A percentile compares a stretch with the other conserved stretches of the same genome.
These are phyloP conservation scores for Syzygium oleosum DNA, from an alignment of 345 rosid species.

Conservation along the genomic window DNA sequence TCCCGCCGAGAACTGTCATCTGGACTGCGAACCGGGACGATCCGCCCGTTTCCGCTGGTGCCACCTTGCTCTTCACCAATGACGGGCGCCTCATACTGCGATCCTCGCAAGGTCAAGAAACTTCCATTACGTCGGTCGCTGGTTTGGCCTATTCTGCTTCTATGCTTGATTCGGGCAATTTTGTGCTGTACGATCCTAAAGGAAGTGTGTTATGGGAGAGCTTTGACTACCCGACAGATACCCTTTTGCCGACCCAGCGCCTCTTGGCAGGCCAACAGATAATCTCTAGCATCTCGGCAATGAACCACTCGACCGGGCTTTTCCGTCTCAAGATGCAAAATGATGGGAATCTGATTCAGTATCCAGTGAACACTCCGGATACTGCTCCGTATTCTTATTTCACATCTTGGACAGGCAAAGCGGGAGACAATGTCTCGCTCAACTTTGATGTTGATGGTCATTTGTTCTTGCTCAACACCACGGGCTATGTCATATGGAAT, in stretches of 20 bases:
- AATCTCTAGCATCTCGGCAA: constrained; percentile 10
- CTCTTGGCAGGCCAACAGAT: neutral
- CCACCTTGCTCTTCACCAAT: constrained; percentile 4
- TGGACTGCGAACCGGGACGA: constrained; percentile 21
- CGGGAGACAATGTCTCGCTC: neutral
- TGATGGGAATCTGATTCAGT: constrained; percentile 20
- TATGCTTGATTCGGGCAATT: constrained; percentile 18
- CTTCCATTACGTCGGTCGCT: neutral
- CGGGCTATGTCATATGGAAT: neutral
- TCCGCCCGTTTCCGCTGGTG: constrained; percentile 1
- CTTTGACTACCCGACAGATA: constrained; percentile 21
- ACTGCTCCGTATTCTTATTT: constrained; percentile 5
- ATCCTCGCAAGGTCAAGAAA: neutral
- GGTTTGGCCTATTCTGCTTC: neutral
- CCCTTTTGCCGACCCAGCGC: constrained; percentile 16
- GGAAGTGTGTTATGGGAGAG: constrained; percentile 17
- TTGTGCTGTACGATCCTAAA: neutral
- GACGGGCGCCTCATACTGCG: constrained; percentile 6
- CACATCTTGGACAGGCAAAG: neutral
- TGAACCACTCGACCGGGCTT: constrained; percentile 7
- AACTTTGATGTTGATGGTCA: constrained; percentile 10
- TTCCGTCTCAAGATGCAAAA: constrained; percentile 10
- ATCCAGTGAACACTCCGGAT: constrained; percentile 1
- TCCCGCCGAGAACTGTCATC: neutral
- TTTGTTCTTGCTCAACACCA: constrained; percentile 4